Evolutionary conservation across 2,329 filamentous ascomycete genomes (phyloP).

Genomic region (Graphilbum fragrans): DNA sequence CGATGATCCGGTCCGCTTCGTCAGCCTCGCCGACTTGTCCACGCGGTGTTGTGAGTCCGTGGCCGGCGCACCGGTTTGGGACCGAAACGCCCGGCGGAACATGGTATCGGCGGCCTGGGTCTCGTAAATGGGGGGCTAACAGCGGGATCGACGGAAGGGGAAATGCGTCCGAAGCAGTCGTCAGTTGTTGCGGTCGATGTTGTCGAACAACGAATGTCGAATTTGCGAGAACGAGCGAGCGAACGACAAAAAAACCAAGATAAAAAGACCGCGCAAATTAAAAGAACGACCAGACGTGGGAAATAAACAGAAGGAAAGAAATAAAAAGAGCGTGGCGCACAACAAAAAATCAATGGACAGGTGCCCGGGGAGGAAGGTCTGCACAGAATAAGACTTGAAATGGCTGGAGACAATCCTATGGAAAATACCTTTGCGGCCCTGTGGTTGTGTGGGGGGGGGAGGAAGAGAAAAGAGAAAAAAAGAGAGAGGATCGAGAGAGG

Average conservation of each 20-base stretch:
- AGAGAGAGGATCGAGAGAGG: constrained; percentile 16
- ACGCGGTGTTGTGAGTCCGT: constrained; percentile 44
- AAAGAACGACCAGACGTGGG: constrained; percentile 12
- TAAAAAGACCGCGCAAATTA: constrained; percentile 7
- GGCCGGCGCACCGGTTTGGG: constrained; percentile 35
- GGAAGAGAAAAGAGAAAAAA: constrained; percentile 34
- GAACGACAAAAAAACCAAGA: constrained; percentile 12
- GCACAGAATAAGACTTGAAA: constrained; percentile 24
- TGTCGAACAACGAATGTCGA: too few relatives aligned
- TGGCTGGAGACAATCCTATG: constrained; percentile 38
- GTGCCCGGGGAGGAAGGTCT: constrained; percentile 43
- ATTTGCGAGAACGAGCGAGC: constrained; percentile 7
- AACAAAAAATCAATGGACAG: constrained; percentile 28
- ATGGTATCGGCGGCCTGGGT: constrained; percentile 46
- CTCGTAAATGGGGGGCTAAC: too few relatives aligned
- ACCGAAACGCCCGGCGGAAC: constrained; percentile 87
- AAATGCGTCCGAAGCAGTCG: too few relatives aligned
- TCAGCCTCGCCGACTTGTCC: constrained; percentile 76
- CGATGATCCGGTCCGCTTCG: constrained; percentile 41
- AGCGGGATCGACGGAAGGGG: too few relatives aligned
- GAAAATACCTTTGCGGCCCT: constrained; percentile 49
- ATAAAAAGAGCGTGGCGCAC: constrained; percentile 23
- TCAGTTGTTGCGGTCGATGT: too few relatives aligned
- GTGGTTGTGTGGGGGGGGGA: constrained; percentile 41
- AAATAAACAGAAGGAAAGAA: constrained; percentile 29